Evolutionary conservation across 495 filamentous ascomycete species (phyloP).

Genomic region (Trichoderma asperelloides): DNA sequence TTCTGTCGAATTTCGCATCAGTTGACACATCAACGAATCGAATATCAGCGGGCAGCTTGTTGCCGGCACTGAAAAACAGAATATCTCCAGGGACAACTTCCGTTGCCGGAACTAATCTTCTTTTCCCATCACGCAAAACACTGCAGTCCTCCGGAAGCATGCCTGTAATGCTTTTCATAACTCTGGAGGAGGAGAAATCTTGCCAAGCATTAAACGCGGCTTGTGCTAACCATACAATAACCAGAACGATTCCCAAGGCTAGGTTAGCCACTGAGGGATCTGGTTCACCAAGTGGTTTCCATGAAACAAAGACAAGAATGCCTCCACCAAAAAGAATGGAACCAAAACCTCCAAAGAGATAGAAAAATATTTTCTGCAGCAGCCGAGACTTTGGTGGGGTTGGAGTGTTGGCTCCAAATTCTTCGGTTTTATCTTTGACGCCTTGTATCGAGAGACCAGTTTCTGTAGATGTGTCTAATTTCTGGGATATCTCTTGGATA

Average conservation of each 20-base stretch:
- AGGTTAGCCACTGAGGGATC: constrained; percentile 51
- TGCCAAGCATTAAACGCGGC: constrained; percentile 61
- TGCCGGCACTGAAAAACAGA: constrained; percentile 52
- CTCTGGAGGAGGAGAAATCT: constrained; percentile 52
- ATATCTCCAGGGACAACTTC: constrained; percentile 53
- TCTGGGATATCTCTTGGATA: background rate
- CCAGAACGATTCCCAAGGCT: constrained; percentile 55
- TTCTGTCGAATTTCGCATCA: constrained; percentile 63
- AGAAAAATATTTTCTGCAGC: constrained; percentile 48
- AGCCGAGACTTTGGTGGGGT: constrained; percentile 49
- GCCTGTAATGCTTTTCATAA: constrained; percentile 55
- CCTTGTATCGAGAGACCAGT: background rate
- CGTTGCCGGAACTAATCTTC: background rate
- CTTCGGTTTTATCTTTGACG: background rate
- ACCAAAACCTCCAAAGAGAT: constrained; percentile 66
- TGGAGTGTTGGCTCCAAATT: constrained; percentile 38
- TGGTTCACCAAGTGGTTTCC: constrained; percentile 61
- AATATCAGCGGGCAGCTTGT: constrained; percentile 61
- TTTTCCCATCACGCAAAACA: constrained; percentile 46
- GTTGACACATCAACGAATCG: constrained; percentile 54
- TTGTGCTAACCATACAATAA: constrained; percentile 58
- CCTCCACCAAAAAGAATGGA: constrained; percentile 51
- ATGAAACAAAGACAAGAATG: constrained; percentile 58
- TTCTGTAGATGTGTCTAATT: background rate
- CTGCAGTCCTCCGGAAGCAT: constrained; percentile 62